A percentile compares a stretch with the other conserved stretches of the same genome.
Evolutionary conservation across 352 stramenopile genomes (phyloP).

Genomic region (Blastocystis sp.): DNA sequence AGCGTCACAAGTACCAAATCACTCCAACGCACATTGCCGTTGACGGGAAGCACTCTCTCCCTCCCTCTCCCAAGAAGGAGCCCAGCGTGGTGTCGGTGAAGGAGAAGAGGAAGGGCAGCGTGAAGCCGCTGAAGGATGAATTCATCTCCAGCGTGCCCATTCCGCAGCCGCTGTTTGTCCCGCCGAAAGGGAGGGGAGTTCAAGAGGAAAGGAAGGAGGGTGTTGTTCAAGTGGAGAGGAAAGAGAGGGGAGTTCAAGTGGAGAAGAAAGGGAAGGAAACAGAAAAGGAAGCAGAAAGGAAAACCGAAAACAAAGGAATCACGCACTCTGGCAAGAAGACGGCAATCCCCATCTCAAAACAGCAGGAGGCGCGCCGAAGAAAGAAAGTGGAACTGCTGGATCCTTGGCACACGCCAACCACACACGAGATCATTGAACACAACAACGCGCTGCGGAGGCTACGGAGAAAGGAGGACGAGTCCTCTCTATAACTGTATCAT

Average conservation of each 20-base stretch:
- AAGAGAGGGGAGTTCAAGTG: not conserved
- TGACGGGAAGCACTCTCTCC: not conserved
- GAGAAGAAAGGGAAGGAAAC: not conserved
- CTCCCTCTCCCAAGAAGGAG: not conserved
- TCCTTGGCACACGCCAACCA: not conserved
- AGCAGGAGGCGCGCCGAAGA: not conserved
- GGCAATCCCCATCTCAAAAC: no score
- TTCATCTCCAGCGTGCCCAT: not conserved
- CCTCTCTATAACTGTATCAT: not conserved
- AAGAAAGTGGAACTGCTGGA: not conserved
- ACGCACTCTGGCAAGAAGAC: no score
- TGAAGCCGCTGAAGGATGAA: not conserved
- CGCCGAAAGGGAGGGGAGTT: not conserved
- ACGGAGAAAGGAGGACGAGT: not conserved
- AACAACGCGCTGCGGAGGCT: not conserved
- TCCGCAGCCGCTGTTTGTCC: not conserved
- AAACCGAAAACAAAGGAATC: no score
- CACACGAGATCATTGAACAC: not conserved
- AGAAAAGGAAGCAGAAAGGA: not conserved
- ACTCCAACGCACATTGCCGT: not conserved
- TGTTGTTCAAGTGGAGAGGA: not conserved
- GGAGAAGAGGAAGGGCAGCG: not conserved
- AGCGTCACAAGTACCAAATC: not conserved
- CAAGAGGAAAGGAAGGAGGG: no score
- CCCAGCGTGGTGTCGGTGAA: not conserved